Evolutionary conservation across 2,329 filamentous ascomycete genomes (phyloP).

Genomic region (Pseudopyricularia javanii): DNA sequence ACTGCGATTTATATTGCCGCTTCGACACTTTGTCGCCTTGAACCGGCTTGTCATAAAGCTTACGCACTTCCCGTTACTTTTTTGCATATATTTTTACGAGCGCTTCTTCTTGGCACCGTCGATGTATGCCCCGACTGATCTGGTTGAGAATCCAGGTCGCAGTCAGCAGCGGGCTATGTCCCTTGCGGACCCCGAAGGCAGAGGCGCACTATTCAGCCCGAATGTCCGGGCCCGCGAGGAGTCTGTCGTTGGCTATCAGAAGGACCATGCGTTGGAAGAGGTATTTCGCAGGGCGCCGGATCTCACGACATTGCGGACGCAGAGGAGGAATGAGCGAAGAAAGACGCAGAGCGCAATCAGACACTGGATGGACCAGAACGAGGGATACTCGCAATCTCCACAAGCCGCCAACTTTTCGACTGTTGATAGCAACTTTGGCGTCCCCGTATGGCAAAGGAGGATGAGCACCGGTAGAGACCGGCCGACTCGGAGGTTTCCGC

Average conservation of each 20-base stretch:
- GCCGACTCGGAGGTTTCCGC: conserved; percentile 30
- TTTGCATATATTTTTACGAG: conserved; percentile 81
- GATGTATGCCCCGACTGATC: conserved; percentile 72
- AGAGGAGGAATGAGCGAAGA: conserved; percentile 49
- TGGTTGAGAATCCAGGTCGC: conserved; percentile 60
- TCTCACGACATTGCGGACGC: conserved; percentile 45
- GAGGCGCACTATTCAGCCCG: conserved; percentile 61
- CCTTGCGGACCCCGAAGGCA: conserved; percentile 42
- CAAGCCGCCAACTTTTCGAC: conserved; percentile 33
- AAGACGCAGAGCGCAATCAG: conserved; percentile 74
- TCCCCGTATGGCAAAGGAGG: conserved; percentile 33
- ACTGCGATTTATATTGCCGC: conserved; percentile 65
- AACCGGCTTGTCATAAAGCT: conserved; percentile 88
- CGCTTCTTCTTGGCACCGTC: conserved; percentile 61
- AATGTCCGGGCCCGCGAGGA: conserved; percentile 65
- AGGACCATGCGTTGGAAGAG: conserved; percentile 81
- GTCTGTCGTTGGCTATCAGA: conserved; percentile 77
- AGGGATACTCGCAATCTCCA: conserved; percentile 31
- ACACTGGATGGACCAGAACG: conserved; percentile 75
- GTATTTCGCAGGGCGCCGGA: conserved; percentile 71
- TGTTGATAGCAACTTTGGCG: conserved; percentile 25
- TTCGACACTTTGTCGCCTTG: conserved; percentile 69
- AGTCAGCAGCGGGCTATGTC: conserved; percentile 36
- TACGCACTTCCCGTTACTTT: conserved; percentile 79
- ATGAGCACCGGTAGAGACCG: conserved; percentile 38